Evolutionary conservation across 139 green algal genomes (phyloP).

Genomic region (Spirogloea muscicola): DNA sequence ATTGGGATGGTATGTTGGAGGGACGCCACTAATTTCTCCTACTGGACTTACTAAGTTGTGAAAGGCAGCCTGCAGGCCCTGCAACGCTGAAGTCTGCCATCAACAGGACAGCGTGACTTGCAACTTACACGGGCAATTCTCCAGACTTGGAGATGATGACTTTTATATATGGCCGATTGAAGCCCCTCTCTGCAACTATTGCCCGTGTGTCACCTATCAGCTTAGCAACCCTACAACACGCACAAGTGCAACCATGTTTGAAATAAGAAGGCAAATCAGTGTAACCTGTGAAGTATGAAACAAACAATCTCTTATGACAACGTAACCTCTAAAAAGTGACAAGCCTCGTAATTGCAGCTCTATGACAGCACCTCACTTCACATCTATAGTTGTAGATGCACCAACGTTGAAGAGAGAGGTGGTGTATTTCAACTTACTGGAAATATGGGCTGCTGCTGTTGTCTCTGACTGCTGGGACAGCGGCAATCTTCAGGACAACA

Average conservation of each 20-base stretch:
- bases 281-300: background rate
- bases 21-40: no score
- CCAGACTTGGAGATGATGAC: slow-evolving; percentile 20
- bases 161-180: slow-evolving; percentile 33
- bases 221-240: slow-evolving; percentile 16
- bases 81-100: no score
- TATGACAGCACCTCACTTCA: no score
- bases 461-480: slow-evolving; percentile 20
- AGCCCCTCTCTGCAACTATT: slow-evolving; percentile 38
- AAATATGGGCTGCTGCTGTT: slow-evolving; percentile 22
- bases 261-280: slow-evolving; percentile 4
- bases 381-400: background rate
- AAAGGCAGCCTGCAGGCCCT: no score
- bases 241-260: slow-evolving; percentile 16
- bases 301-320: background rate
- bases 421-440: slow-evolving; percentile 1
- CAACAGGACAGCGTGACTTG: no score
- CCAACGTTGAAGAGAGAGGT: background rate
- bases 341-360: no score
- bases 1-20: no score
- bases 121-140: no score
- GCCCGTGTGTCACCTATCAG: slow-evolving; percentile 36
- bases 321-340: background rate
- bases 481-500: slow-evolving; percentile 9
- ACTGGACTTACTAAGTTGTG: no score